Conservation (phyloP, 805 yeast species). For the Blastobotrys parvus region DNA sequence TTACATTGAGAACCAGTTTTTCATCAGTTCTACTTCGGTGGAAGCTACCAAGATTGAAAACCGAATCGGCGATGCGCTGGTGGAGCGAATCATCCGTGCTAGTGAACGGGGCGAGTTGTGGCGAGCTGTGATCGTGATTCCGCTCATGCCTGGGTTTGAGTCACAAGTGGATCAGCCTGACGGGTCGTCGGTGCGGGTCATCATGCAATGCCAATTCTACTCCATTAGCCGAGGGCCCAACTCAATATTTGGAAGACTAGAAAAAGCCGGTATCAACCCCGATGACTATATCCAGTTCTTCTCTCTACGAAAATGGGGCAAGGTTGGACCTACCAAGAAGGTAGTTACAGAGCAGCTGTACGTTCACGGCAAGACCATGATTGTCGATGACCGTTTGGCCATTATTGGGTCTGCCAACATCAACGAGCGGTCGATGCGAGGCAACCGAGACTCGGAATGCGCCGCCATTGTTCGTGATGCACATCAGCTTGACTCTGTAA, state of each 20-base stretch:
- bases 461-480: constrained; percentile 85
- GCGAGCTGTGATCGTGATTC: constrained; percentile 88
- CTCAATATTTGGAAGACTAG: constrained; percentile 76
- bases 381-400: constrained; percentile 89
- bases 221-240: constrained; percentile 85
- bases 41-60: constrained; percentile 71
- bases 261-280: constrained; percentile 73
- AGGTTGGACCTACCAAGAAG: constrained; percentile 64
- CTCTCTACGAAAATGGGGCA: constrained; percentile 93
- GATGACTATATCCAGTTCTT: constrained; percentile 86
- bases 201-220: constrained; percentile 93
- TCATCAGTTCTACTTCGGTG: constrained; percentile 78
- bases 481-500: constrained; percentile 45
- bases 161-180: constrained; percentile 88
- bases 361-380: constrained; percentile 84
- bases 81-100: constrained; percentile 90
- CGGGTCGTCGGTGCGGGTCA: constrained; percentile 90
- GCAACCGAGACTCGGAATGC: constrained; percentile 88
- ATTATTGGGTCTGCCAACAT: constrained; percentile 96
- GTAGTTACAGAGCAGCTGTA: constrained; percentile 86
- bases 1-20: constrained; percentile 93
- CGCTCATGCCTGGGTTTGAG: constrained; percentile 91
- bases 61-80: constrained; percentile 91
- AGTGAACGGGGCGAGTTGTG: constrained; percentile 66
- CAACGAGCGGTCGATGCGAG: constrained; percentile 94